phyloP scores from a whole-genome alignment of 768 basidiomycete species.

The Pleurotus ostreatus region DNA sequence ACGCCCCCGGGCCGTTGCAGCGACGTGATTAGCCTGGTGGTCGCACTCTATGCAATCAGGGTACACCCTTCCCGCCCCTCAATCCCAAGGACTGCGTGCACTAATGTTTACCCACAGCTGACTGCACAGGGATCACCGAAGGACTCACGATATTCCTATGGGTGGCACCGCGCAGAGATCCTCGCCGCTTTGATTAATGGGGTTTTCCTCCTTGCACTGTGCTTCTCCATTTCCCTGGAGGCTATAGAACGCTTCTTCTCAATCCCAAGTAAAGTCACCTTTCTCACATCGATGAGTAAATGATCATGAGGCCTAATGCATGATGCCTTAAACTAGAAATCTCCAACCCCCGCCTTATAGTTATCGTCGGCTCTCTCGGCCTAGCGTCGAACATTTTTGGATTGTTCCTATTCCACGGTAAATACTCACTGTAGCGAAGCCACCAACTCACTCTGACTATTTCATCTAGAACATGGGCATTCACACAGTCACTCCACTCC shows the following conservation, averaged over 20 bases:
- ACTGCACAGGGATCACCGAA: constrained; percentile 46
- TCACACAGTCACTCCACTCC: constrained; percentile 50
- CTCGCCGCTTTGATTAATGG: constrained; percentile 94
- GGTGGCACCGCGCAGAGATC: constrained; percentile 97
- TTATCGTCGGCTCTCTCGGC: constrained; percentile 86
- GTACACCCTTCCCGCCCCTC: constrained; percentile 23
- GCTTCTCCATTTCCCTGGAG: constrained; percentile 93
- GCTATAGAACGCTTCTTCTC: constrained; percentile 87
- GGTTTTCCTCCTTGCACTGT: constrained; percentile 93
- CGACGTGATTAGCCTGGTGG: constrained; percentile 93
- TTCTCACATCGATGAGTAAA: constrained; percentile 2
- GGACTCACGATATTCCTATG: constrained; percentile 87
- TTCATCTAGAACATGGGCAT: constrained; percentile 58
- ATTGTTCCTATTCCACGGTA: constrained; percentile 92
- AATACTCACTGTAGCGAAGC: constrained; percentile 14
- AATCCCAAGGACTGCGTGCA: not conserved
- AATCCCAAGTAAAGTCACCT: constrained; percentile 56
- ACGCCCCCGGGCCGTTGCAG: constrained; percentile 37
- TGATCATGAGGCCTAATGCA: not conserved
- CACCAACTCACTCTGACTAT: not conserved
- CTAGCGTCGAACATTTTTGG: constrained; percentile 91
- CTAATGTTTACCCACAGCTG: constrained; percentile 40
- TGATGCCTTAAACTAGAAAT: constrained; percentile 56
- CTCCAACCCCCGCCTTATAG: constrained; percentile 81
- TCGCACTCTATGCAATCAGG: constrained; percentile 94